A percentile compares a stretch with the other conserved stretches of the same genome.
Evolutionary conservation across 495 filamentous ascomycete genomes (phyloP).

Genomic region (Tuber borchii): DNA sequence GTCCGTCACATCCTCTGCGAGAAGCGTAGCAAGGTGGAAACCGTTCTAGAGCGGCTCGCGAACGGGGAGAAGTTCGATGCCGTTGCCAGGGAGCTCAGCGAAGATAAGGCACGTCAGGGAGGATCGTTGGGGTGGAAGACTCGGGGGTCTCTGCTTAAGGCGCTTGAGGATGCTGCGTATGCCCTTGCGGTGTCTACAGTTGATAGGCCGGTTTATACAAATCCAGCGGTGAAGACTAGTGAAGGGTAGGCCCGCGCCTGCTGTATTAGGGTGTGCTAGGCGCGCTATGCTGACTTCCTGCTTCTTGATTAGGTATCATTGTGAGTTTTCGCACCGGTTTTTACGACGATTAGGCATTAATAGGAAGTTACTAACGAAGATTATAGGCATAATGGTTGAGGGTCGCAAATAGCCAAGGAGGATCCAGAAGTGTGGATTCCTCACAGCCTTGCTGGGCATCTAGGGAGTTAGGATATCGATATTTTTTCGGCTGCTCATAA

Average conservation of each 20-base stretch:
- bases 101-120: conserved; percentile 40
- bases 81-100: conserved; percentile 36
- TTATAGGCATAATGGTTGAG: conserved; percentile 39
- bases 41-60: conserved; percentile 33
- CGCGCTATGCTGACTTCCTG: background rate
- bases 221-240: conserved; percentile 35
- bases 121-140: conserved; percentile 41
- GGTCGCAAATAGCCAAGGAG: conserved; percentile 26
- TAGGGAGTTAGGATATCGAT: background rate
- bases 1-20: conserved; percentile 42
- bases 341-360: background rate
- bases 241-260: conserved; percentile 20
- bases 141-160: conserved; percentile 35
- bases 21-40: conserved; percentile 36
- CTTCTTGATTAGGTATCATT: conserved; percentile 21
- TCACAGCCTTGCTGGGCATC: background rate
- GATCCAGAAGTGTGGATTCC: background rate
- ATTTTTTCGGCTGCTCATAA: background rate
- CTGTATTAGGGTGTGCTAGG: background rate
- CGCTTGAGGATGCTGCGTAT: conserved; percentile 21
- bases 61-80: conserved; percentile 39
- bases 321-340: conserved; percentile 14
- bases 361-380: background rate
- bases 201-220: conserved; percentile 39
- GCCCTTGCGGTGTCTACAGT: conserved; percentile 32